Base-by-base conservation (phyloP, 1,284 basidiomycete species). In the Wolfiporia cocos region DNA sequence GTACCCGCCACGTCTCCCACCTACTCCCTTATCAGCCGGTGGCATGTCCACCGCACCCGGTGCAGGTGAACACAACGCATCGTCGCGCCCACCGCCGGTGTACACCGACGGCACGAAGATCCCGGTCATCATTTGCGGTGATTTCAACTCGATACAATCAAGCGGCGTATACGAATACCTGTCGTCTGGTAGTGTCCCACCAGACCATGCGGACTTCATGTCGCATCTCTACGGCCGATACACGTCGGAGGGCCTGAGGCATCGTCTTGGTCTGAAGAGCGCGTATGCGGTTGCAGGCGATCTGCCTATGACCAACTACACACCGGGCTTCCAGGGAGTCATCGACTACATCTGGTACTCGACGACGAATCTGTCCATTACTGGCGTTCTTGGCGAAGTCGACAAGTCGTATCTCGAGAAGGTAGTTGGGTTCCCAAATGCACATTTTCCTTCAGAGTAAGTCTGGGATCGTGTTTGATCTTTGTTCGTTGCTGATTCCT, bases 261-360 rank as follows among this genome's bases (percentile, higher is more conserved):
- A 98, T 62, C 73, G 74, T 28, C 70, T 96, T 41, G 77, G 79
- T 12, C 71, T 99, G 52, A 86, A 88, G 73, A 92, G 83, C 59
- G 85, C 92, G 14, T 97, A 97, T 58, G 72, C 79, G 1, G 67
- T 71, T 40, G 56, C 59, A 41, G 79, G 81, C 26, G 86, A 88
- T 54, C 66, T 89, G 40, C 75, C 83, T 34, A 69, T 95, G 67
- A 99, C 96, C 43, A 99, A 99, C 64, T 87, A 84, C 57, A 93
- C 89, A 22, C 91, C 96, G 7, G 78, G 78, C 42, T 93, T 85
- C 71, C 76, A 77, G 49, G 91, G 85, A 34, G 78, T 79, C 37
- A 80, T 99, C 56, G 96, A 99, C 67, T 95, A 98, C 62, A 80
- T 99, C 54, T 99, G 92, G 83, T 95, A 92, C 64, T 82, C 86